Base-by-base conservation (phyloP, 345 rosid genomes). In the Physaria fendleri region DNA sequence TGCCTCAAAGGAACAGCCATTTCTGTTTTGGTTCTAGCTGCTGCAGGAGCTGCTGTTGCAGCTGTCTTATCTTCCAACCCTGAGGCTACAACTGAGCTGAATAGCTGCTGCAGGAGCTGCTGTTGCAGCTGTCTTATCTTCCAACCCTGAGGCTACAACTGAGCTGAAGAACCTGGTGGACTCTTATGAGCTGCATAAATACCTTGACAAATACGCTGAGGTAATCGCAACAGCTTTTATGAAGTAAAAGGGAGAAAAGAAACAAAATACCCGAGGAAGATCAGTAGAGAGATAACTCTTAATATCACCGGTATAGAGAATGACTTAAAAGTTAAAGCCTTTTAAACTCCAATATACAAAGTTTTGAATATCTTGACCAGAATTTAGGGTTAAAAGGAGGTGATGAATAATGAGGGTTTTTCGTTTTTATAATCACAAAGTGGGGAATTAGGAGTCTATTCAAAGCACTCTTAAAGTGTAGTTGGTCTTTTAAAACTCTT, bases 81-180 rank as follows among this genome's bases (percentile, higher is more conserved):
- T 6, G 74, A 63, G 24, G 69, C 44, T 48, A 11, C 32, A 32
- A 15, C n/a, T n/a, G n/a, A n/a, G n/a, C n/a, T n/a, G n/a, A n/a
- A n/a, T 82, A 24, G 87, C 78, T 11, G 77, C 72, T 1, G 85
- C 72, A 14, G 77, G 77, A 6, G 84, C 85, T 28, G 88, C 81
- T 34, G 85, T 65, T 18, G 69, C 54, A 18, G 39, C 21, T 50
- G 17, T 50, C 34, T 34, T 65, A 3, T 71, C 75, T n/a, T 62
- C 59, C 38, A 62, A 70, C 74, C 69, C 53, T 6, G 74, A 63
- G 24, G 69, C 44, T 48, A 11, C 32, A 32, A 15, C 14, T 15
- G 74, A 70, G 33, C 65, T 70, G 65, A 63, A 48, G 64, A 71
- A 51, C 12, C 30, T 57, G 35, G 51, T 59, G 56, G 62, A 71